Base-by-base conservation (phyloP, 306 rosid species). In the Pterocarpus macrocarpus region DNA sequence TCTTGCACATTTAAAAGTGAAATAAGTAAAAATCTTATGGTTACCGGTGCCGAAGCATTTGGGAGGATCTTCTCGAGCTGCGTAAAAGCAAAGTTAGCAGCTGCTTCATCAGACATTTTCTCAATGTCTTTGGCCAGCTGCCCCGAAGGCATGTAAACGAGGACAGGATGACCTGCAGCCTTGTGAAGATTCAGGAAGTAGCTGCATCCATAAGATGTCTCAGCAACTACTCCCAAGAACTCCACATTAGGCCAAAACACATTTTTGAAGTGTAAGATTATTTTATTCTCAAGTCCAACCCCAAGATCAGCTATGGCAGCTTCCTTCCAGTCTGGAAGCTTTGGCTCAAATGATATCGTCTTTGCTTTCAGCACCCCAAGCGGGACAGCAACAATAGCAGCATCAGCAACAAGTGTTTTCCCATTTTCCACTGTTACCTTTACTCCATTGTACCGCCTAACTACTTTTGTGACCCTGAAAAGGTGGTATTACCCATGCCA, bases 121-220 rank as follows among this genome's bases (percentile, higher is more conserved):
- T 93, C 98, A 57, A 93, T 89, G 94, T 96, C 98, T 90, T 84
- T 91, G 69, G 98, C 99, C 64, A 96, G 93, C 94, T 89, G 89
- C 87, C 99, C 99, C 49, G 99, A 92, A 68, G 99, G 98, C 99
- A 96, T 96, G 91, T 96, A 96, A 44, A 93, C 98, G 71, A 96
- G 99, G 32, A 96, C 97, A 79, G 93, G 76, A 78, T 90, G 97
- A 78, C 92, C 94, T 1, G 99, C 89, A 64, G 99, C 99, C 83
- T 96, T 96, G 88, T 96, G 98, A 75, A 96, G 98, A 93, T 96
- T 96, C 78, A 93, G 97, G 87, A 96, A 96, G 87, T 96, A 96
- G 83, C 99, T 96, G 94, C 99, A 96, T 52, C 85, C 92, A 72
- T 96, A 96, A 76, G 98, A 90, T 58, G 98, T 93, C 58, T 93